Conservation (phyloP, 2,329 filamentous ascomycete genomes). For the Alternaria incomplexa region DNA sequence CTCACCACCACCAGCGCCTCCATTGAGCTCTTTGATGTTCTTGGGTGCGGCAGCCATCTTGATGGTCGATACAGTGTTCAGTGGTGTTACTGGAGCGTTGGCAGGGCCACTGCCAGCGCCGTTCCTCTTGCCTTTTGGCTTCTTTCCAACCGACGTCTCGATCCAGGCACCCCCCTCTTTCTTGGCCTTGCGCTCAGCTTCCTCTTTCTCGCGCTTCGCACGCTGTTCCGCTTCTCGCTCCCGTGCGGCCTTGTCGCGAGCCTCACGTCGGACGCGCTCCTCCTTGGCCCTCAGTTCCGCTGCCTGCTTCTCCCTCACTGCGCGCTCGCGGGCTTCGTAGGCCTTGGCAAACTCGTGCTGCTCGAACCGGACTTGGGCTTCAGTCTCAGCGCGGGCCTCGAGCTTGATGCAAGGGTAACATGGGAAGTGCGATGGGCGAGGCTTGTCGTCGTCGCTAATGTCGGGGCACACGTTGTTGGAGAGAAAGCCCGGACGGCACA, state of each 20-base stretch:
- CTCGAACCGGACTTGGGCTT: constrained; percentile 7
- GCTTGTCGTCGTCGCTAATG: constrained; percentile 15
- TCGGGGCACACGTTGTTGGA: constrained; percentile 26
- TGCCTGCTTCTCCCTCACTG: constrained; percentile 11
- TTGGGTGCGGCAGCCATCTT: constrained; percentile 10
- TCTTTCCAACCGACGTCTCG: constrained; percentile 24
- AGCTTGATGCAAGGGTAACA: constrained; percentile 31
- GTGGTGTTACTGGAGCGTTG: not conserved
- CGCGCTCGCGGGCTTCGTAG: constrained; percentile 15
- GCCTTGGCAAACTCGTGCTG: constrained; percentile 11
- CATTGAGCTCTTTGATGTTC: constrained; percentile 8
- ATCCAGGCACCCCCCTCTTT: constrained; percentile 31
- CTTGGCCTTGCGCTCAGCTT: constrained; percentile 18
- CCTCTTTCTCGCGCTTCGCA: constrained; percentile 17
- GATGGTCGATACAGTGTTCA: constrained; percentile 4
- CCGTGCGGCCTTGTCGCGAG: constrained; percentile 24
- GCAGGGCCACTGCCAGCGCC: not conserved
- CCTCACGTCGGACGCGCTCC: constrained; percentile 29
- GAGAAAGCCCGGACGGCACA: constrained; percentile 29
- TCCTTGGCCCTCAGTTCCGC: constrained; percentile 22
- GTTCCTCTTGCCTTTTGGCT: constrained; percentile 17
- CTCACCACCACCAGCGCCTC: not conserved
- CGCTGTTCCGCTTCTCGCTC: constrained; percentile 27
- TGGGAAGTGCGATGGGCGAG: constrained; percentile 28
- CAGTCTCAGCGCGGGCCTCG: constrained; percentile 15